Percentiles rank a stretch among this genome's conserved stretches.
Conservation (phyloP, 2,329 filamentous ascomycete species). For the Xylariaceae sp. region DNA sequence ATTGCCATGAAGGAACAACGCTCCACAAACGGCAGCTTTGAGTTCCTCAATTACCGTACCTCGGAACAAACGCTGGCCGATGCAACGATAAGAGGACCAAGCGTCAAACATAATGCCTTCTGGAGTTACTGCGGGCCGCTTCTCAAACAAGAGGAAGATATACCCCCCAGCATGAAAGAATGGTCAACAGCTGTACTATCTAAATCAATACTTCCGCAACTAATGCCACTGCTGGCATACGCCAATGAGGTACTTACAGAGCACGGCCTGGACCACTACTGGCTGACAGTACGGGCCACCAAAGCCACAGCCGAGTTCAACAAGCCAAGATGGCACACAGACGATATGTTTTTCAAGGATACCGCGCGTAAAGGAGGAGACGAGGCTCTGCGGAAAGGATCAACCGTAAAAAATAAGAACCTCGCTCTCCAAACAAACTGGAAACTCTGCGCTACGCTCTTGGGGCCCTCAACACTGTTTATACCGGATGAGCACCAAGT, state of each 20-base stretch:
- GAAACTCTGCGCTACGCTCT: constrained; percentile 46
- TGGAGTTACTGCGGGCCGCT: constrained; percentile 45
- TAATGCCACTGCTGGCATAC: constrained; percentile 40
- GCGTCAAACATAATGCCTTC: constrained; percentile 32
- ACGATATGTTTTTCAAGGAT: constrained; percentile 48
- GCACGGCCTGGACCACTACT: constrained; percentile 39
- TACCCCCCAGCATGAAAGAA: constrained; percentile 37
- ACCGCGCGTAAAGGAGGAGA: constrained; percentile 13
- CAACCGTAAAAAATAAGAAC: constrained; percentile 4
- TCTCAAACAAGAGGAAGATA: constrained; percentile 23
- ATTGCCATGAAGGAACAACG: too few species aligned
- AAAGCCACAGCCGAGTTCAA: constrained; percentile 41
- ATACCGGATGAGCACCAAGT: constrained; percentile 30
- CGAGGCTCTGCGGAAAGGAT: too few species aligned
- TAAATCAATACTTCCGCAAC: constrained; percentile 29
- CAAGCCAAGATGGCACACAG: constrained; percentile 45
- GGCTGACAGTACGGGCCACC: constrained; percentile 45
- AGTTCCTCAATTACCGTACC: constrained; percentile 21
- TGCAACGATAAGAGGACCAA: constrained; percentile 8
- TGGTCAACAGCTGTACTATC: constrained; percentile 36
- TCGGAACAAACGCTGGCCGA: background rate
- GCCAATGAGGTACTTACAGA: constrained; percentile 34
- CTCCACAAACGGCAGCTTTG: too few species aligned
- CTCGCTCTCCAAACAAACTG: constrained; percentile 37
- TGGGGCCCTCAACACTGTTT: constrained; percentile 46